Percentiles rank a stretch among this genome's conserved stretches.
phyloP scores from a whole-genome alignment of 2,329 filamentous ascomycete genomes.

The Colletotrichum tropicicola region DNA sequence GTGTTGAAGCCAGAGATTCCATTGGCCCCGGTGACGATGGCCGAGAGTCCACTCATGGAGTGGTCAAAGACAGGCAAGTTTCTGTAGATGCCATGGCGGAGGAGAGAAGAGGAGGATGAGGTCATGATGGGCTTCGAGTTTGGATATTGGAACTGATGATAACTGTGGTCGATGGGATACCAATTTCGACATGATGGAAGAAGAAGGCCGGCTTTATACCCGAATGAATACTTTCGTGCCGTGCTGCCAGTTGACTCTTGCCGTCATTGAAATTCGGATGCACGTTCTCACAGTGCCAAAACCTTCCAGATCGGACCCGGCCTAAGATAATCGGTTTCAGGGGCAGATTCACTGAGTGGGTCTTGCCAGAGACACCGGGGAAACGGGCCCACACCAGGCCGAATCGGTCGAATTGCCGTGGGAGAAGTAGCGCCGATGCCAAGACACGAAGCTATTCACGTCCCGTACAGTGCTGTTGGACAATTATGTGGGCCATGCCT shows the following conservation, averaged over 20 bases:
- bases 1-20: constrained; percentile 18
- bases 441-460: not conserved
- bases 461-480: constrained; percentile 15
- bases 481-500: constrained; percentile 19
- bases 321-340: not conserved
- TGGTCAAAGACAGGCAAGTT: not conserved
- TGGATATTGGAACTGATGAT: not conserved
- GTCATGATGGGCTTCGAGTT: not conserved
- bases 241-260: too few species aligned
- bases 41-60: not conserved
- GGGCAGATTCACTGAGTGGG: not conserved
- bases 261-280: not conserved
- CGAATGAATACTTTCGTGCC: too few species aligned
- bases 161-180: not conserved
- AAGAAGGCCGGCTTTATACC: not conserved
- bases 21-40: constrained; percentile 16
- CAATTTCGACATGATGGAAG: not conserved
- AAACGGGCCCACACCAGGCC: not conserved
- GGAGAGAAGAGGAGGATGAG: not conserved
- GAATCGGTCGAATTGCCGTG: not conserved
- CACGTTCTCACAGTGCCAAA: constrained; percentile 2
- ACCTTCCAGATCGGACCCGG: constrained; percentile 6
- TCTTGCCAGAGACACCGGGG: too few species aligned
- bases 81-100: not conserved
- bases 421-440: not conserved